Evolutionary conservation across 78 protist genomes (phyloP).

Genomic region (Cavenderia fasciculata): DNA sequence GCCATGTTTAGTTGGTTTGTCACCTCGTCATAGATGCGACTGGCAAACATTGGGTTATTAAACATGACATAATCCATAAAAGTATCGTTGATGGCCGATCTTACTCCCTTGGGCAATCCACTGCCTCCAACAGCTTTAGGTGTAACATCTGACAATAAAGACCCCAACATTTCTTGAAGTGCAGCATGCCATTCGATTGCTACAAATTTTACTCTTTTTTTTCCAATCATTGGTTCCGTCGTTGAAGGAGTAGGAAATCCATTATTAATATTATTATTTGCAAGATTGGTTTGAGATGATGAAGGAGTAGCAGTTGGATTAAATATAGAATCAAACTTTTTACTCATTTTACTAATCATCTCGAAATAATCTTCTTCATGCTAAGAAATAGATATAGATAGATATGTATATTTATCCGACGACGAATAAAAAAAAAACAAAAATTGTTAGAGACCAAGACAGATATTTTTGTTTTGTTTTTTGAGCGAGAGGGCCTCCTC

Average conservation of each 20-base stretch:
- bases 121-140: not conserved
- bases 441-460: no score
- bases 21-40: slow-evolving; percentile 14
- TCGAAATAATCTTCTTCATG: slow-evolving; percentile 24
- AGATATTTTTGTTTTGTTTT: no score
- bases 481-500: no score
- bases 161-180: not conserved
- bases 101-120: no score
- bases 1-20: not conserved
- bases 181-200: slow-evolving; percentile 42
- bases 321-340: not conserved
- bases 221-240: no score
- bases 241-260: not conserved
- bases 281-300: no score
- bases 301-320: not conserved
- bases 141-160: slow-evolving; percentile 21
- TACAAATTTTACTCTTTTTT: slow-evolving; percentile 9
- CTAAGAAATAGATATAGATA: no score
- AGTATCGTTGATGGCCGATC: slow-evolving; percentile 17
- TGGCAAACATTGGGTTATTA: slow-evolving; percentile 17
- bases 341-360: not conserved
- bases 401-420: no score
- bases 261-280: no score
- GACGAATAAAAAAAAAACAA: no score
- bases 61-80: slow-evolving; percentile 19